Percentiles rank a stretch among this genome's conserved stretches.
Conservation (phyloP, 148 eudicot genomes). For the Cornus florida region DNA sequence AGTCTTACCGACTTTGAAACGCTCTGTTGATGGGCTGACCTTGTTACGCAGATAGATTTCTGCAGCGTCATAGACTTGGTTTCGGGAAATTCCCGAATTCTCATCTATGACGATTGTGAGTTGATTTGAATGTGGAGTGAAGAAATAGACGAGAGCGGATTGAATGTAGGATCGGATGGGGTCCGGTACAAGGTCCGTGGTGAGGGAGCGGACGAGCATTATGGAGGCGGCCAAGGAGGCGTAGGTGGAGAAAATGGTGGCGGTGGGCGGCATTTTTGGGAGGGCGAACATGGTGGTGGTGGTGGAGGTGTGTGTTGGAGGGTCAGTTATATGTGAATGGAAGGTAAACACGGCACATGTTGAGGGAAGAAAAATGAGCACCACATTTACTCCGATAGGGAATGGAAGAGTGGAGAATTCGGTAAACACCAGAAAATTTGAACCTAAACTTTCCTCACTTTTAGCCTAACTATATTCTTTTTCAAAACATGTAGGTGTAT, state of each 20-base stretch:
- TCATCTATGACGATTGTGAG: slow-evolving; percentile 50
- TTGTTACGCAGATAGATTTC: slow-evolving; percentile 46
- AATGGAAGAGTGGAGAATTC: too few relatives aligned
- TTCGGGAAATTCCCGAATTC: slow-evolving; percentile 30
- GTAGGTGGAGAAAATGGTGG: slow-evolving; percentile 46
- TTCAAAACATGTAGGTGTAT: too few relatives aligned
- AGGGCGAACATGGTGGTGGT: too few relatives aligned
- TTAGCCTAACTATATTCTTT: too few relatives aligned
- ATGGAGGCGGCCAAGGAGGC: slow-evolving; percentile 43
- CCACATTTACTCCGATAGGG: too few relatives aligned
- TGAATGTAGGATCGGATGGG: slow-evolving; percentile 31
- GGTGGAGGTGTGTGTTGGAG: too few relatives aligned
- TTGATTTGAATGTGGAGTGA: slow-evolving; percentile 15
- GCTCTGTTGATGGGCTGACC: slow-evolving; percentile 32
- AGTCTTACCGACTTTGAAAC: slow-evolving; percentile 46
- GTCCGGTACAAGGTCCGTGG: slow-evolving; percentile 42
- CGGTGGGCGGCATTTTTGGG: too few relatives aligned
- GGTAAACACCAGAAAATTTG: too few relatives aligned
- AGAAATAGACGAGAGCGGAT: slow-evolving; percentile 18
- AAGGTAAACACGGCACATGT: too few relatives aligned
- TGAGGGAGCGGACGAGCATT: slow-evolving; percentile 51
- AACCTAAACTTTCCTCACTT: too few relatives aligned
- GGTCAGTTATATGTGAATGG: too few relatives aligned
- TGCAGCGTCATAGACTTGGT: slow-evolving; percentile 52
- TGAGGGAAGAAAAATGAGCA: too few relatives aligned